Conservation (phyloP, 1,139 yeast species). For the Geotrichum restrictum region DNA sequence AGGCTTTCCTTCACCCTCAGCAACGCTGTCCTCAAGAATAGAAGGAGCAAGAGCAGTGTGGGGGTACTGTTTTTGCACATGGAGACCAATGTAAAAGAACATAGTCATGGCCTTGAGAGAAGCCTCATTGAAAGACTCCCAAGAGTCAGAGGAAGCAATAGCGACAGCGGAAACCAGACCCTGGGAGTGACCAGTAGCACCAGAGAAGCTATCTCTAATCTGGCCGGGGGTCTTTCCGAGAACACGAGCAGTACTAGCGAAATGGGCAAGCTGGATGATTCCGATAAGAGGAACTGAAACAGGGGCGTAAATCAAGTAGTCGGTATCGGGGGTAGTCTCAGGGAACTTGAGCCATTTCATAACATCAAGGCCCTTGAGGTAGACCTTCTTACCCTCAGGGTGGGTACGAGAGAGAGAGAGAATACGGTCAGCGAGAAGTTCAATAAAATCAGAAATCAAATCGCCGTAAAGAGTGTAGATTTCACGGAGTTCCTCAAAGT, state of each 20-base stretch:
- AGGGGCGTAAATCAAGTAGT: conserved; percentile 85
- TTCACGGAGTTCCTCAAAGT: conserved; percentile 92
- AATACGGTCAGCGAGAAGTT: conserved; percentile 64
- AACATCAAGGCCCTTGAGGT: conserved; percentile 89
- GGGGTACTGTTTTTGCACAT: conserved; percentile 88
- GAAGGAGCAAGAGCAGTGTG: conserved; percentile 92
- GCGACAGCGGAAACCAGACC: conserved; percentile 94
- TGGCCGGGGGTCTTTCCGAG: conserved; percentile 89
- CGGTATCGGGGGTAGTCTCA: conserved; percentile 83
- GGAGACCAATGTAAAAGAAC: conserved; percentile 87
- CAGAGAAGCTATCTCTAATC: conserved; percentile 63
- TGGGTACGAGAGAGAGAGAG: conserved; percentile 66
- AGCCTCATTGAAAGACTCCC: conserved; percentile 74
- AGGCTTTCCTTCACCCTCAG: conserved; percentile 93
- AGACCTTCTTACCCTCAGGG: conserved; percentile 77
- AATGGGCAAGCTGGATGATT: conserved; percentile 90
- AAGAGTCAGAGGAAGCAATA: conserved; percentile 75
- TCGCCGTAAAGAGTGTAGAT: conserved; percentile 72
- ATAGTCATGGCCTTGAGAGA: conserved; percentile 76
- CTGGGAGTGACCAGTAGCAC: conserved; percentile 97
- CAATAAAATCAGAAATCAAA: conserved; percentile 66
- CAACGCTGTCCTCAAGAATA: conserved; percentile 85
- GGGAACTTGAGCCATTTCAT: conserved; percentile 81
- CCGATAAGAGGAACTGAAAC: conserved; percentile 95
- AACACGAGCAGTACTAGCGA: conserved; percentile 78